These are phyloP conservation scores for Spongispora temasekensis DNA, from an alignment of 1,284 basidiomycete genomes.

Conservation along the genomic window DNA sequence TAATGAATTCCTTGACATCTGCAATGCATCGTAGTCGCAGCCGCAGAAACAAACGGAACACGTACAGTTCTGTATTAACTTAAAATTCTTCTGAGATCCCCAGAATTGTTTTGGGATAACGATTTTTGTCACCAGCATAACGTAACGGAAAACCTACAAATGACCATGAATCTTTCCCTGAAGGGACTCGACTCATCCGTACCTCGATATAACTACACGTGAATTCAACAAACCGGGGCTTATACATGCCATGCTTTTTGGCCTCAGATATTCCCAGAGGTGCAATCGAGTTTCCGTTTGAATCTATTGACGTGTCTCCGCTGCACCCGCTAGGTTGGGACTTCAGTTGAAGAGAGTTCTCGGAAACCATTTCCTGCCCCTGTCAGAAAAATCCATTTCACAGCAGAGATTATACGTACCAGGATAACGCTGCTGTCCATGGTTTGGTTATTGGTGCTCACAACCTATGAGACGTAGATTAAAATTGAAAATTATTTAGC, in stretches of 20 bases:
- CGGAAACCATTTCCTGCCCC: conserved; percentile 71
- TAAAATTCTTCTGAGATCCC: conserved; percentile 75
- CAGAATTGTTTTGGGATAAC: conserved; percentile 80
- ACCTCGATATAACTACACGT: conserved; percentile 67
- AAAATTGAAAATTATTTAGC: neutral
- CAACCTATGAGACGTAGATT: conserved; percentile 25
- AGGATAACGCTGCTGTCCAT: conserved; percentile 60
- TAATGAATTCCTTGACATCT: conserved; percentile 78
- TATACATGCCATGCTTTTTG: conserved; percentile 46
- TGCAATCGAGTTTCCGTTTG: conserved; percentile 45
- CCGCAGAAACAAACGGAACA: conserved; percentile 6
- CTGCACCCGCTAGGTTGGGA: conserved; percentile 46
- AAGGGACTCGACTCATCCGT: neutral
- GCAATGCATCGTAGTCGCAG: conserved; percentile 1
- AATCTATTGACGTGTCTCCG: conserved; percentile 47
- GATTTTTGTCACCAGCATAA: conserved; percentile 59
- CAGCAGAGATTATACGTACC: conserved; percentile 37
- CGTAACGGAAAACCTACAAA: conserved; percentile 72
- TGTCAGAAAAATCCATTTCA: conserved; percentile 3
- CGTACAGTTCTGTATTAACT: conserved; percentile 63
- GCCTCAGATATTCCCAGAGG: conserved; percentile 50
- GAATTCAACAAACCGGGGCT: conserved; percentile 82
- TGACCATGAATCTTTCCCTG: neutral
- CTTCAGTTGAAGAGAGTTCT: conserved; percentile 55
- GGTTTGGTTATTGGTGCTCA: conserved; percentile 35